Conservation (phyloP, 2,329 filamentous ascomycete species). For the Sporothrix luriei region DNA sequence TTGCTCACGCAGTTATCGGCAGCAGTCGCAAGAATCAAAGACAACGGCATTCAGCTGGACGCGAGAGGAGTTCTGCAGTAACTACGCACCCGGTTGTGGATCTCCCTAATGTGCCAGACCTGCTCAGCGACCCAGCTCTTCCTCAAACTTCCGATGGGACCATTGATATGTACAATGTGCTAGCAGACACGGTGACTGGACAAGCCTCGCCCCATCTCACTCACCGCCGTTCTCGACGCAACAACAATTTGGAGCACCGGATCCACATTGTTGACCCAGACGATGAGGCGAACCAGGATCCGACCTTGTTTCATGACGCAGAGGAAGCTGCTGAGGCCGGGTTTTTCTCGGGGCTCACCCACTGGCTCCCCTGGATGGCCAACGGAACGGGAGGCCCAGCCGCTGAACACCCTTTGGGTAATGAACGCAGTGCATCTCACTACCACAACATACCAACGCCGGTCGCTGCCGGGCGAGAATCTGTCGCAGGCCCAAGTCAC, state of each 20-base stretch:
- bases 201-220: background rate
- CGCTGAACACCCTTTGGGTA: background rate
- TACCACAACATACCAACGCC: background rate
- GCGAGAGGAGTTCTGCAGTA: background rate
- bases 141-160: conserved; percentile 60
- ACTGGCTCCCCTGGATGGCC: conserved; percentile 52
- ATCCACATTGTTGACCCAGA: conserved; percentile 4
- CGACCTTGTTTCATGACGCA: conserved; percentile 29
- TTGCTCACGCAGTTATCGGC: conserved; percentile 53
- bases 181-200: background rate
- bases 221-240: background rate
- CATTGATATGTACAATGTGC: conserved; percentile 50
- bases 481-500: conserved; percentile 41
- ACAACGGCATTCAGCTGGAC: background rate
- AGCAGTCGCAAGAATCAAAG: conserved; percentile 44
- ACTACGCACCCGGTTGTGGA: conserved; percentile 38
- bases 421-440: background rate
- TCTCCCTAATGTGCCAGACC: conserved; percentile 47
- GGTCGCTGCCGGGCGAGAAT: background rate
- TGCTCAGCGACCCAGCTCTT: conserved; percentile 59
- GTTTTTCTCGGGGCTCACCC: conserved; percentile 47
- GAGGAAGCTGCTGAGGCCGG: background rate
- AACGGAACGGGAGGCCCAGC: conserved; percentile 39
- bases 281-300: background rate
- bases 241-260: background rate